Evolutionary conservation across 2,329 filamentous ascomycete species (phyloP), one percentile per base, ranked within the genome.

Genomic region (Mollisiaceae sp.): DNA sequence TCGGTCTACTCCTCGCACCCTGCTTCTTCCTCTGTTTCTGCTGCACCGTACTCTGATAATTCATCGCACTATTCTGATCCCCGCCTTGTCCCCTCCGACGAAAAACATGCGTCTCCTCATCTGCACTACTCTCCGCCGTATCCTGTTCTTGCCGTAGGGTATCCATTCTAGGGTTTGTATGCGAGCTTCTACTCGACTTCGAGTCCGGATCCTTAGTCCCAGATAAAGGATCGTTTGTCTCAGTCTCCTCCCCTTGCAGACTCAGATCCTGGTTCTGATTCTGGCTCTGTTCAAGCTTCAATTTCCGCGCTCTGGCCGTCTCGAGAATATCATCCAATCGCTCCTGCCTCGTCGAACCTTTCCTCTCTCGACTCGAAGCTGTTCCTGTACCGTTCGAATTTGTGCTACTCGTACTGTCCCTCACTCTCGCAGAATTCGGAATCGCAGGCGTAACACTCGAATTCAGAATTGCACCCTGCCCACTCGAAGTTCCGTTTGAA

Each of bases 21-120:
- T 24, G 27, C 20, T 54, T 58, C 52, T 47, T 22, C 47, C 20
- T 54, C 15, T 24, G 47, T 2, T 20, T 52, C 20, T 20, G 24
- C 50, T 58, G 57, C 59, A 66, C 47, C 55, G 71, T 73, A 36
- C 67, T 60, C 67, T 72, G 68, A 60, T 73, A 71, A 63, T 73
- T 72, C 64, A 68, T 65, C 15, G 36, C 15, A 32, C 27, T 18
- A 50, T 55, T 57, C 57, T 15, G 59, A 15, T 65, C 64, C 62
- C 57, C 63, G 43, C 27, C 63, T 59, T n/a, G 64, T 59, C 27
- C 65, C 41, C 52, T 73, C 67, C 36, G 24, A 2, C 72, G 66
- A 20, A 81, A 66, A 22, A 82, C 81, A 39, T 75, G 76, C 22
- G 80, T 82, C 60, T 71, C 69, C 73, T 78, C 76, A 63, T 77